Evolutionary conservation across 1,284 basidiomycete species (phyloP).

Genomic region (Ganoderma lingzhi): DNA sequence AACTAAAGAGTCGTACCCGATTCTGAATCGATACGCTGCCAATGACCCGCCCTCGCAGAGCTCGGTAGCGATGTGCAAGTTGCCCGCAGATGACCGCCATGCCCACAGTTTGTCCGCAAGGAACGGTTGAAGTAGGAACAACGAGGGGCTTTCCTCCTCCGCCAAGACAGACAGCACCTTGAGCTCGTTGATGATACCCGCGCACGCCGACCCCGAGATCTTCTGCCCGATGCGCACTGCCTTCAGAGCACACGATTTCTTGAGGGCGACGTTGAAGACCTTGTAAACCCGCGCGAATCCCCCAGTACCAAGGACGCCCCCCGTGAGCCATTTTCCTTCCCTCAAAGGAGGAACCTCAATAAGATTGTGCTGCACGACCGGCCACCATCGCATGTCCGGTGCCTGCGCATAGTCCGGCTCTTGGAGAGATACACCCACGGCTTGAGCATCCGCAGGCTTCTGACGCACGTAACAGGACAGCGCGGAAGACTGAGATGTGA

Average conservation of each 20-base stretch:
- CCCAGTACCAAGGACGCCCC: slow-evolving; percentile 34
- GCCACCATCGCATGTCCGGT: neutral
- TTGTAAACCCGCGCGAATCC: slow-evolving; percentile 37
- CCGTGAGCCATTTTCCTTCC: slow-evolving; percentile 26
- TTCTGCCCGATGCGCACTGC: slow-evolving; percentile 29
- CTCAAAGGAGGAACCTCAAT: slow-evolving; percentile 6
- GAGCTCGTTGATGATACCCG: slow-evolving; percentile 37
- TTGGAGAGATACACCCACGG: neutral
- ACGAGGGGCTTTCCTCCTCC: slow-evolving; percentile 9
- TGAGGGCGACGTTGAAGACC: slow-evolving; percentile 24
- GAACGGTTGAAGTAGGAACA: slow-evolving; percentile 36
- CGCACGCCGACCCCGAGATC: slow-evolving; percentile 25
- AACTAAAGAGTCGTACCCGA: slow-evolving; percentile 22
- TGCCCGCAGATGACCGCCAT: slow-evolving; percentile 34
- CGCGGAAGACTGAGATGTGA: neutral
- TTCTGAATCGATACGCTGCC: slow-evolving; percentile 18
- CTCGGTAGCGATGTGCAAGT: slow-evolving; percentile 37
- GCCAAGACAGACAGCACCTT: slow-evolving; percentile 30
- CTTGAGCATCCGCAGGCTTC: neutral
- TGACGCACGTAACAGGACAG: neutral
- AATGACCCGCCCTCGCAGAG: slow-evolving; percentile 38
- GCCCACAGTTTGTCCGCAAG: slow-evolving; percentile 29
- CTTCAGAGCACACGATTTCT: slow-evolving; percentile 36
- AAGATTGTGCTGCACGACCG: slow-evolving; percentile 19
- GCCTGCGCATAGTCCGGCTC: neutral